Base-by-base conservation (phyloP, 2,329 filamentous ascomycete species). In the Fusarium annulatum region DNA sequence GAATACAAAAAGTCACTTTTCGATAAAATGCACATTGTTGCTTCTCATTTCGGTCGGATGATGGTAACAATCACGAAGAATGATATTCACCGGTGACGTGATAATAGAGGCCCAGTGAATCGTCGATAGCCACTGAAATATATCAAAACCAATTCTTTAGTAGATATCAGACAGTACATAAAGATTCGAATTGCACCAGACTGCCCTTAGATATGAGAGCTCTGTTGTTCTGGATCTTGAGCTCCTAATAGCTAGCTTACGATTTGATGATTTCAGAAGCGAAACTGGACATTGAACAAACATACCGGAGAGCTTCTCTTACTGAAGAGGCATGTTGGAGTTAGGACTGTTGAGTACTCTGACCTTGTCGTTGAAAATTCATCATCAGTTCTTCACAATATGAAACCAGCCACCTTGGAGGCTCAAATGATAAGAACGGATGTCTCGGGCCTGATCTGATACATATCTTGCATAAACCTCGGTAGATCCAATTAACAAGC, bases 401-500 rank as follows among this genome's bases (percentile, higher is more conserved):
- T 36, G 12, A 10, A 18, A 23, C 23, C 42, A 57, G 8, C 42
- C 41, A 38, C 34, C 14, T 18, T 2, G 7, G 19, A 55, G 28
- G 57, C 21, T 48, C 19, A 36, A 18, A 28, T 41, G 23, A 55
- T 41, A 30, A 48, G 38, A 53, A 48, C 65, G 33, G 56, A 49
- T 49, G 19, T 11, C 23, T 41, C 64, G 42, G 64, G 21, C 18
- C n/a, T 19, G 11, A 19, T 34, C 30, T 34, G n/a, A 51, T 19
- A 28, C 7, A n/a, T 21, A 26, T 2, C 21, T 3, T 36, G 26
- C 18, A 28, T 30, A 42, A 42, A 26, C 48, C 64, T 62, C 48
- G 48, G 65, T 18, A 45, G 55, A 39, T 33, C 65, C 48, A 51
- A 55, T 43, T 45, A 51, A 68, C 64, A 68, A 68, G 64, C 49